Evolutionary conservation across 495 filamentous ascomycete genomes (phyloP), one percentile per base, ranked within the genome.

Genomic region (Talaromyces wortmannii): DNA sequence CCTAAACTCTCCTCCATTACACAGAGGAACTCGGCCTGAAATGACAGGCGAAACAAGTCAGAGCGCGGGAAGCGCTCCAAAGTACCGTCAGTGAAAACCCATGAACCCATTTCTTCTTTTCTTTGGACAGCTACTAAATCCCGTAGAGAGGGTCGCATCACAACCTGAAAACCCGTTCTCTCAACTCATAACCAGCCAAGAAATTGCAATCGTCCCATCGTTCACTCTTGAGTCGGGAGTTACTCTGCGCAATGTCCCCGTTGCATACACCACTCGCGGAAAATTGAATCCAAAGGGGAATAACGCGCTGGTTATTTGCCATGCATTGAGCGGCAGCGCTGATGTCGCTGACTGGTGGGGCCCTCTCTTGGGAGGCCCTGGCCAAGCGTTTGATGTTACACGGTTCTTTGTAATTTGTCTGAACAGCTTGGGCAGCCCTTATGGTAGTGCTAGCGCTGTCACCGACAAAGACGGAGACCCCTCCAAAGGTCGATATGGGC

Each of bases 291-390:
- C 87, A 18, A 72, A 82, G 31, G 75, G 81, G 44, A 88, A 96
- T 75, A 98, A 98, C 83, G 90, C 80, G 53, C 85, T 98, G 84
- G 87, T 98, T 50, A 95, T 98, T 61, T 98, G 94, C 70, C 94
- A 98, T 74, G 94, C 94, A 43, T 72, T 98, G 60, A 96, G 94
- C 36, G 94, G 94, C 49, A 96, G 92, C 60, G 91, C 94, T 53
- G 94, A 98, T 74, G 94, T 97, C 30, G 82, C 83, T 56, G 94
- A 98, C 73, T 98, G 94, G 94, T 98, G 94, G 94, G 94, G 94
- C 6, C 94, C 94, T 15, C 78, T 98, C 17, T 82, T 97, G 7
- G 91, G 91, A 30, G 90, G 91, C 7, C 81, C 87, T 50, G 92
- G 92, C 32, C 87, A 89, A 61, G 92, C 92, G 2, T 97, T 98